Percentiles rank a stretch among this genome's conserved stretches.
phyloP scores from a whole-genome alignment of 495 filamentous ascomycete species.

The Oidiodendron maius region DNA sequence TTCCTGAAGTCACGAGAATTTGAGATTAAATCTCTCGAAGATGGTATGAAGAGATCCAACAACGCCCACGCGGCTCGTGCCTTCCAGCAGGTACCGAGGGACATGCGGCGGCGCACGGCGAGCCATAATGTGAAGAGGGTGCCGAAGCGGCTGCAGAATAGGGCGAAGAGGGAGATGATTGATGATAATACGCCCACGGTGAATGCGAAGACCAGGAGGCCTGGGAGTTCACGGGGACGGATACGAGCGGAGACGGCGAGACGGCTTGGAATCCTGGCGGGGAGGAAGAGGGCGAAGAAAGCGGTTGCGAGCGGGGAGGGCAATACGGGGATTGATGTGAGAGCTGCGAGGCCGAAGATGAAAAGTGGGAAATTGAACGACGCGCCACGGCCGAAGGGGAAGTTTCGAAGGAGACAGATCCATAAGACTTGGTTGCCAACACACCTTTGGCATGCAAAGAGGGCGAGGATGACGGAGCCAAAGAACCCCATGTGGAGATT shows the following conservation, averaged over 20 bases:
- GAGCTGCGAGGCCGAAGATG: constrained; percentile 50
- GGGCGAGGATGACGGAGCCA: constrained; percentile 78
- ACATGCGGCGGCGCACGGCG: constrained; percentile 78
- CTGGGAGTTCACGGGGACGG: constrained; percentile 58
- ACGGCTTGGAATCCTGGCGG: constrained; percentile 59
- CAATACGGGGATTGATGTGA: constrained; percentile 9
- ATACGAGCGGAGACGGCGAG: constrained; percentile 80
- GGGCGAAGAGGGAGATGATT: constrained; percentile 75
- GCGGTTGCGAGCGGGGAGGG: constrained; percentile 27
- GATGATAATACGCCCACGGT: constrained; percentile 91
- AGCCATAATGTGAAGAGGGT: constrained; percentile 93
- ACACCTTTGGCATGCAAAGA: constrained; percentile 88
- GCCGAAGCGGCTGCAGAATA: constrained; percentile 66
- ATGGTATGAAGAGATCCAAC: constrained; percentile 69
- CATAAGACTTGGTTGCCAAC: constrained; percentile 94
- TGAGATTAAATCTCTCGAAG: constrained; percentile 80
- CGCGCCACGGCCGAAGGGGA: constrained; percentile 58
- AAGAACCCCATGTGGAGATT: constrained; percentile 84
- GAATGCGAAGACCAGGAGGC: constrained; percentile 63
- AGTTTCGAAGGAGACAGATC: constrained; percentile 78
- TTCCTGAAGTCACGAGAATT: constrained; percentile 79
- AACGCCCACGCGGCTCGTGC: constrained; percentile 62
- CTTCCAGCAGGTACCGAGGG: constrained; percentile 83
- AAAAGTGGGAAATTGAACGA: constrained; percentile 63
- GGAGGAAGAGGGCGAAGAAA: constrained; percentile 49